phyloP scores from a whole-genome alignment of 1,139 yeast species.

The Yamadazyma kanchanaburiensis region DNA sequence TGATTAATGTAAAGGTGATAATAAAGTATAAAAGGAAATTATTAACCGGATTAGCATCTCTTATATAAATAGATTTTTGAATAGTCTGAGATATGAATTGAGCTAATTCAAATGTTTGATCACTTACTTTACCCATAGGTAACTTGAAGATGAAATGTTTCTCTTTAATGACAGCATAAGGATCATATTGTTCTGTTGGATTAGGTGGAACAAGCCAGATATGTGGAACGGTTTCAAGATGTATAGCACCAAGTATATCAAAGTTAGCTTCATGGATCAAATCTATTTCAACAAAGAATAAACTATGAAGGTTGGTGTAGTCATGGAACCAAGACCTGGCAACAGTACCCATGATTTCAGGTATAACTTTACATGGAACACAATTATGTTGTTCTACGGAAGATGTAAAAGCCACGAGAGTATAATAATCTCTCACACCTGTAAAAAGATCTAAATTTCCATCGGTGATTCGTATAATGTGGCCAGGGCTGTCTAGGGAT shows the following conservation, averaged over 20 bases:
- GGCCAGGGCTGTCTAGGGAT: constrained; percentile 16
- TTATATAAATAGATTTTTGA: constrained; percentile 39
- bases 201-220: constrained; percentile 63
- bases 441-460: constrained; percentile 28
- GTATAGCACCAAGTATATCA: constrained; percentile 33
- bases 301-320: constrained; percentile 31
- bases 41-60: constrained; percentile 35
- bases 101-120: constrained; percentile 48
- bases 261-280: constrained; percentile 37
- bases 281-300: constrained; percentile 52
- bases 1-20: constrained; percentile 41
- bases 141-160: constrained; percentile 30
- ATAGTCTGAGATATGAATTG: constrained; percentile 46
- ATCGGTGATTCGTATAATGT: constrained; percentile 26
- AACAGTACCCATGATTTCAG: constrained; percentile 8
- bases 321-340: constrained; percentile 43
- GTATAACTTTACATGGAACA: constrained; percentile 19
- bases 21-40: constrained; percentile 47
- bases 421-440: constrained; percentile 37
- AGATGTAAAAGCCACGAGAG: constrained; percentile 34
- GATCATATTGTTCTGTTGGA: constrained; percentile 17
- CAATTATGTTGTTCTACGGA: constrained; percentile 34
- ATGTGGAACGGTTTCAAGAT: constrained; percentile 55
- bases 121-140: constrained; percentile 22
- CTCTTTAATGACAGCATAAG: constrained; percentile 24